Evolutionary conservation across 345 rosid species (phyloP).

Genomic region (Pugionium cornutum): DNA sequence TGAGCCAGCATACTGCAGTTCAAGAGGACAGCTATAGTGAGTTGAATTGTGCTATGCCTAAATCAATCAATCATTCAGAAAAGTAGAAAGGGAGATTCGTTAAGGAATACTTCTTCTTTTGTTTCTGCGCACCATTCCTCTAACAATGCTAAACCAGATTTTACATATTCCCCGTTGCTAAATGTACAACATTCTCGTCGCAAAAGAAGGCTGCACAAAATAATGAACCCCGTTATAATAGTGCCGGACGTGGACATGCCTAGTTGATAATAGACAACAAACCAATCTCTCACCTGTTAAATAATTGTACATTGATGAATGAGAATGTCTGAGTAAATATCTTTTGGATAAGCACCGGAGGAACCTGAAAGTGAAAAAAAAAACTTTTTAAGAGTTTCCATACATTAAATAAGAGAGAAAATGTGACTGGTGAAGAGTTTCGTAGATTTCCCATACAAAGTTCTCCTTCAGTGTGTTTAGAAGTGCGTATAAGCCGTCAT

Average conservation of each 20-base stretch:
- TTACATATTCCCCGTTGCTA: conserved; percentile 96
- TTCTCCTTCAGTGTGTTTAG: conserved; percentile 80
- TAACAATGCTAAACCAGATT: conserved; percentile 89
- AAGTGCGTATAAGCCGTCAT: conserved; percentile 72
- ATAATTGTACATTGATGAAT: conserved; percentile 84
- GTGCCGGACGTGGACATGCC: conserved; percentile 13
- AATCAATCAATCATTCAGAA: conserved; percentile 6
- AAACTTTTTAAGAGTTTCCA: conserved; percentile 23
- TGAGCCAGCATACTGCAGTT: conserved; percentile 78
- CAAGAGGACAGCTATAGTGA: conserved; percentile 19
- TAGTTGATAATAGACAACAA: background rate
- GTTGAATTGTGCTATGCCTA: conserved; percentile 7
- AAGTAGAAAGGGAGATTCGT: conserved; percentile 9
- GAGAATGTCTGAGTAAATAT: conserved; percentile 89
- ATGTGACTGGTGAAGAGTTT: conserved; percentile 15
- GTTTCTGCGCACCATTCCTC: conserved; percentile 92
- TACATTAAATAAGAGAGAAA: conserved; percentile 21
- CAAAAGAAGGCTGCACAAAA: conserved; percentile 74
- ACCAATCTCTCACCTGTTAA: conserved; percentile 66
- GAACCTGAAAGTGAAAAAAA: conserved; percentile 63
- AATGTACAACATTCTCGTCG: conserved; percentile 98
- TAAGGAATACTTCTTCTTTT: conserved; percentile 61
- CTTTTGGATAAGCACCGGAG: conserved; percentile 88
- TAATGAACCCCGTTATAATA: conserved; percentile 31
- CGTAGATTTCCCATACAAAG: conserved; percentile 58